Evolutionary conservation across 345 rosid genomes (phyloP), one percentile per base, ranked within the genome.

Genomic region (Hirschfeldia incana): DNA sequence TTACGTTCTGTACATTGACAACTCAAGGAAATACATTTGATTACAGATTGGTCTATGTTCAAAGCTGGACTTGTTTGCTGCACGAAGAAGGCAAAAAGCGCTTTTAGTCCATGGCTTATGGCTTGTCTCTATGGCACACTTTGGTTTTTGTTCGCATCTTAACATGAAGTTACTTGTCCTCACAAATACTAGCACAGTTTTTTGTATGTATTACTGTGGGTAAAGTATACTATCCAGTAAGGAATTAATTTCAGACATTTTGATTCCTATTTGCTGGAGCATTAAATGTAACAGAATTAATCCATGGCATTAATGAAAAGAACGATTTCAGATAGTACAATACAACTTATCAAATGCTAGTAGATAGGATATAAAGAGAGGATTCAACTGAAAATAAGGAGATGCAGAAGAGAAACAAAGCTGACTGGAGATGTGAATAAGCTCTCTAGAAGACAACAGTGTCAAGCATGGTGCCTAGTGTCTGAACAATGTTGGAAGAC

Each of bases 401-500:
- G 67, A 65, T 7, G 65, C 12, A 68, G 36, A 68, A 13, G 21
- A 70, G 46, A 53, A 76, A 21, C 53, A 76, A 32, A 73, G 64
- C 63, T 53, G 66, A 37, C 66, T 16, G 42, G 36, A 39, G 4
- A 78, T 30, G 53, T 15, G 57, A 59, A 67, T 17, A 68, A 39
- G 65, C 28, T 68, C 70, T 36, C 81, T 86, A 95, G 83, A 93
- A 95, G 63, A 91, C 94, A 30, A 95, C 98, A 4, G 98, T 95
- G 84, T 93, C 99, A 0, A 95, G 94, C 98, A 95, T 95, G 53
- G 98, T 93, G 62, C 99, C 98, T 74, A 95, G 78, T 53, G 99
- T 95, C 83, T 95, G 99, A 29, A 93, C 93, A 49, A 93, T 95
- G 90, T 95, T 95, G 64, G 98, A 89, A n/a, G 99, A 95, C 99